phyloP scores from a whole-genome alignment of 495 filamentous ascomycete genomes.

The Cercophora scortea region DNA sequence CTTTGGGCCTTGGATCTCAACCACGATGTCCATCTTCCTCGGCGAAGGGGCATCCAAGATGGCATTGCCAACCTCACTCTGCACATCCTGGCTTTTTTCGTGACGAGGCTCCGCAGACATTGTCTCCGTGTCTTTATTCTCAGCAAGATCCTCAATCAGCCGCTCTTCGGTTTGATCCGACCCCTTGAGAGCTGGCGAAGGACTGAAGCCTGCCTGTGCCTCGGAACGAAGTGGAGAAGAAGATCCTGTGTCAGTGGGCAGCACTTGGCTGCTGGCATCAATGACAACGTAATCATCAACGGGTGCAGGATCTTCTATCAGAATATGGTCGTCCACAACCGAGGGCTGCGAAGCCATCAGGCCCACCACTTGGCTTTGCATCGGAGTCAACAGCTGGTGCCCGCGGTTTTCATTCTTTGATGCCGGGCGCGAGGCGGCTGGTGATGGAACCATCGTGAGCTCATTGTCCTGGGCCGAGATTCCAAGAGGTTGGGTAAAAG shows the following conservation, averaged over 20 bases:
- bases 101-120: no score
- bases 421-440: background rate
- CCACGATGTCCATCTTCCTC: no score
- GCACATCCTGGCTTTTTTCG: no score
- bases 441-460: background rate
- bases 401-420: background rate
- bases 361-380: conserved; percentile 3
- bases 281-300: background rate
- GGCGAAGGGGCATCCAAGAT: no score
- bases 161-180: no score
- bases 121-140: no score
- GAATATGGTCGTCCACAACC: background rate
- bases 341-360: background rate
- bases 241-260: background rate
- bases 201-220: no score
- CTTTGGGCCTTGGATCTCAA: no score
- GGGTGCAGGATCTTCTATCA: background rate
- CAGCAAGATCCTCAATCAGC: no score
- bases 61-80: no score
- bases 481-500: background rate
- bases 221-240: no score
- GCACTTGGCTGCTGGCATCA: background rate
- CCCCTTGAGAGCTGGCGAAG: no score
- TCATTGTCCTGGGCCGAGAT: background rate
- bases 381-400: conserved; percentile 1